Conservation (phyloP, 352 stramenopile species). For the Pythium aphanidermatum region DNA sequence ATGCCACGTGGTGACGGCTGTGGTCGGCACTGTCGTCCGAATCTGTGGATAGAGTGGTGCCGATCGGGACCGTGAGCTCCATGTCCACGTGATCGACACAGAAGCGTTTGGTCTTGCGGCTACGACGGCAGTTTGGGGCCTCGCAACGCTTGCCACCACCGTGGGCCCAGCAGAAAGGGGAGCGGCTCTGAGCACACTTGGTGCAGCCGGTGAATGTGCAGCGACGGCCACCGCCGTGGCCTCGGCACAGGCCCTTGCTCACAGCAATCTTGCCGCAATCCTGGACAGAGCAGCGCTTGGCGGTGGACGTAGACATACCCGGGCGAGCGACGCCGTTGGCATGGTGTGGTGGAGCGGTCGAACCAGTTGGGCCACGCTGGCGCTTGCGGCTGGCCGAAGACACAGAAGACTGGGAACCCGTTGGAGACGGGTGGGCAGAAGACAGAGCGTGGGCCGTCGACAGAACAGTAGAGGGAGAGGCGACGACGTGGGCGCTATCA, state of each 20-base stretch:
- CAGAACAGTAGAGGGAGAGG: too few species aligned
- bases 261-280: slow-evolving; percentile 71
- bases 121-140: slow-evolving; percentile 52
- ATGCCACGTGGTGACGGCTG: slow-evolving; percentile 22
- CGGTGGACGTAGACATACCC: slow-evolving; percentile 36
- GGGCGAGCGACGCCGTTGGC: slow-evolving; percentile 9
- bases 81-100: slow-evolving; percentile 75
- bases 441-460: slow-evolving; percentile 1
- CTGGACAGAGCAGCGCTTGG: slow-evolving; percentile 61
- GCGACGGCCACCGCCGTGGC: slow-evolving; percentile 60
- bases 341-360: slow-evolving; percentile 6
- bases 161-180: slow-evolving; percentile 68
- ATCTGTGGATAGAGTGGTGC: slow-evolving; percentile 29
- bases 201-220: slow-evolving; percentile 59
- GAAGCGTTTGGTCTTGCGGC: slow-evolving; percentile 69
- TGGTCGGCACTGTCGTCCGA: slow-evolving; percentile 48
- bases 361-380: slow-evolving; percentile 20
- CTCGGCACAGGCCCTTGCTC: slow-evolving; percentile 61
- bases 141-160: slow-evolving; percentile 72
- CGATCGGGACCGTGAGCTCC: slow-evolving; percentile 34
- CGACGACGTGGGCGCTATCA: not conserved
- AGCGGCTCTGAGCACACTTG: slow-evolving; percentile 72
- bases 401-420: slow-evolving; percentile 7
- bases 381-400: slow-evolving; percentile 25
- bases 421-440: slow-evolving; percentile 13